phyloP scores from a whole-genome alignment of 257 asterid species.

The Solanum gandarillasii region DNA sequence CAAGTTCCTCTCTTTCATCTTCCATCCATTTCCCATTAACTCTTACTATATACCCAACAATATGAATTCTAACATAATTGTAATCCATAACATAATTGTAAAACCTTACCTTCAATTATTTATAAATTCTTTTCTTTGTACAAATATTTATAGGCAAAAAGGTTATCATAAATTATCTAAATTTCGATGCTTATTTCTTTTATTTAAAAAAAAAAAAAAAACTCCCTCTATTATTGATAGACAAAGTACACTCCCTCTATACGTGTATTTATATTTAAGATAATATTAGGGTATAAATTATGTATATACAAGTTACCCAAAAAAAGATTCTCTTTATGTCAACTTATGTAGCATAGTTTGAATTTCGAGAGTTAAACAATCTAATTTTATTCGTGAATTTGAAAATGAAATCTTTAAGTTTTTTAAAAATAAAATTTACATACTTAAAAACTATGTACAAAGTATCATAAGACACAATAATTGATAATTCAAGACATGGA shows the following conservation, averaged over 20 bases:
- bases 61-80: too few species aligned
- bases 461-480: background rate
- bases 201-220: too few species aligned
- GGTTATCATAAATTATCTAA: background rate
- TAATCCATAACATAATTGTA: too few species aligned
- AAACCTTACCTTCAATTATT: background rate
- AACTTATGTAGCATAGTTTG: background rate
- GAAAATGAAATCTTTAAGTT: background rate
- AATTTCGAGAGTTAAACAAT: too few species aligned
- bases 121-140: background rate
- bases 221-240: background rate
- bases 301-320: background rate
- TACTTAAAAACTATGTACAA: too few species aligned
- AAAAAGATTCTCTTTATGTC: background rate
- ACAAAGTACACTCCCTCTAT: background rate
- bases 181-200: background rate
- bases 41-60: too few species aligned
- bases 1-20: too few species aligned
- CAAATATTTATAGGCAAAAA: background rate
- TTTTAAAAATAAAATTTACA: too few species aligned
- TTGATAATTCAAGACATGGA: background rate
- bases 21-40: too few species aligned
- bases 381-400: background rate
- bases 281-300: background rate
- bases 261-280: background rate